Evolutionary conservation across 306 rosid genomes (phyloP), one percentile per base, ranked within the genome.

Genomic region (Glycine tomentella): DNA sequence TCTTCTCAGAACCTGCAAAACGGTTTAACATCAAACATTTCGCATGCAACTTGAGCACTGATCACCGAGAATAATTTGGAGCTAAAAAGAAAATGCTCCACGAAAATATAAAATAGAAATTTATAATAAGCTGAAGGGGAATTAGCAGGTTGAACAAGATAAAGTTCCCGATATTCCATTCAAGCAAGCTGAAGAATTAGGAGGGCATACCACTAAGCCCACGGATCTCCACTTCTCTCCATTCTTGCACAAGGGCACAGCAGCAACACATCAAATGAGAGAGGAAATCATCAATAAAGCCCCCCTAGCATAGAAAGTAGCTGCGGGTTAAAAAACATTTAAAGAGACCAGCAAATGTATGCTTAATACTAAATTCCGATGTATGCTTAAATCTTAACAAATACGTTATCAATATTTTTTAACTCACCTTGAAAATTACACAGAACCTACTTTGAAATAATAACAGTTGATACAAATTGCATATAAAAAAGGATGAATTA

Each of bases 191-290:
- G 51, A 67, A 84, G 44, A 74, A 53, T 17, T 15, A 70, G 17
- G 76, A 65, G 58, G 74, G 77, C 84, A 42, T 89, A 92, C 99
- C 99, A 65, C 83, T 81, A 84, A 77, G 38, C 65, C 97, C 98
- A 6, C 98, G 97, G 74, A 96, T 89, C 89, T 96, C 92, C 8
- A 96, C 93, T 89, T 96, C 99, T 82, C 99, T 91, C 97, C 94
- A 96, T 87, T 96, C 99, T 96, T 96, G 99, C 84, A 96, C 98
- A 76, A 96, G 97, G 68, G 99, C 99, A 61, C 99, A 93, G 83
- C 97, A 96, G 93, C 97, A 96, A 69, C 99, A 96, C 97, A 96
- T 88, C 74, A 96, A 84, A 87, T 96, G 99, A 8, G 99, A 93
- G 69, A 92, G 98, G 82, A 96, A 96, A 81, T 96, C 99, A 75